Evolutionary conservation across 306 rosid genomes (phyloP), one percentile per base, ranked within the genome.

Genomic region (Gleditsia sinensis): DNA sequence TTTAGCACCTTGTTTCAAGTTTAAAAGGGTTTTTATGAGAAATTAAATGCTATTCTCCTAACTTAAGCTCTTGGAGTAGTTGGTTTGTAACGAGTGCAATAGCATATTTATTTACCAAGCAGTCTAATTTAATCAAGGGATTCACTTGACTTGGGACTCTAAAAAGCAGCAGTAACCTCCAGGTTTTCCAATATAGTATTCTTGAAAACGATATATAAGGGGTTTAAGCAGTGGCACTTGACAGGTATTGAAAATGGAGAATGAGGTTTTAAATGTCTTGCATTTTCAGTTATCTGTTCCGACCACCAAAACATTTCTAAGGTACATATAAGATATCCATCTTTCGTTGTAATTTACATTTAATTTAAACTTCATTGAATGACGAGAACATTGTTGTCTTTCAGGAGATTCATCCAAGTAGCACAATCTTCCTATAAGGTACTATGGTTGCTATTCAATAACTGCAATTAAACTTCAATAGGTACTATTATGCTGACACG

Each of bases 371-470:
- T 39, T 60, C 20, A 23, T 45, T 57, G 59, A 81, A 59, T 71
- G 11, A 20, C 16, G 12, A 51, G 9, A 11, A 46, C 23, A 40
- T 56, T 63, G 64, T 81, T 46, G 72, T 34, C 58, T 80, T 82
- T 77, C 87, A 92, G 96, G 94, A 88, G 96, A 80, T 92, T 82
- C 76, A 68, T 90, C 77, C 87, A 88, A 75, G 98, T 91, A 21
- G 94, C 96, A 32, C 88, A 88, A 79, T 79, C 83, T 84, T 82
- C 90, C 42, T 71, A 76, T 76, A 78, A 86, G 96, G 96, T 90
- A 88, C 45, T 51, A 46, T 30, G 72, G 14, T 33, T 71, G 46
- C 36, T 42, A 53, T 54, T 50, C 58, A 40, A 28, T 66, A 25
- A 30, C 56, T 40, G 16, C 30, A 34, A 23, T 68, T 36, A 40